Conservation (phyloP, 2,329 filamentous ascomycete species). For the Xylariomycetidae sp. region DNA sequence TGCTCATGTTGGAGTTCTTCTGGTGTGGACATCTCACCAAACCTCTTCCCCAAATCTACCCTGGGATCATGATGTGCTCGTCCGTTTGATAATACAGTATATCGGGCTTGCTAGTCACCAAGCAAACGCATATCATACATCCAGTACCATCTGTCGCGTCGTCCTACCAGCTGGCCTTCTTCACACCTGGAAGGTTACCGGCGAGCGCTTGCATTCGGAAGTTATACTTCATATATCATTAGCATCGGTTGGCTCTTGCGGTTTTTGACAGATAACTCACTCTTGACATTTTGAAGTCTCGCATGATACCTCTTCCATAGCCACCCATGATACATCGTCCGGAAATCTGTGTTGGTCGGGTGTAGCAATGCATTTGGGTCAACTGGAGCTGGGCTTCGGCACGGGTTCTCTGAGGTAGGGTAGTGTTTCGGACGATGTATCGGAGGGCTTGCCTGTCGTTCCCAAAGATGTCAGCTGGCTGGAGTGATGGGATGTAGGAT, state of each 20-base stretch:
- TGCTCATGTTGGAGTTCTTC: no score
- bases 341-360: constrained; percentile 84
- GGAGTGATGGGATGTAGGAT: not conserved
- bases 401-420: constrained; percentile 72
- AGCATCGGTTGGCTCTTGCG: constrained; percentile 11
- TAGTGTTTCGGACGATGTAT: constrained; percentile 91
- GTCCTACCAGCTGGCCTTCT: constrained; percentile 88
- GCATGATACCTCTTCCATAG: constrained; percentile 82
- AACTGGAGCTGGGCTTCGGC: constrained; percentile 91
- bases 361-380: constrained; percentile 94
- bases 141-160: not conserved
- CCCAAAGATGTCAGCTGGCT: not conserved
- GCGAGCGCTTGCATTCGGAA: constrained; percentile 85
- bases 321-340: constrained; percentile 91
- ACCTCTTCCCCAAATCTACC: no score
- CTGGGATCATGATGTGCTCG: no score
- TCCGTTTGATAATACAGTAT: constrained; percentile 10
- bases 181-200: constrained; percentile 84
- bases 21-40: no score
- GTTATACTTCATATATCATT: constrained; percentile 60
- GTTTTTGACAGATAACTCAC: constrained; percentile 45
- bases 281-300: constrained; percentile 86
- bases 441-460: constrained; percentile 73
- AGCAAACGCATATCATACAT: constrained; percentile 15
- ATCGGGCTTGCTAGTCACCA: not conserved